Base-by-base conservation (phyloP, 2,329 filamentous ascomycete genomes). In the Ophiocordyceps robertsii region DNA sequence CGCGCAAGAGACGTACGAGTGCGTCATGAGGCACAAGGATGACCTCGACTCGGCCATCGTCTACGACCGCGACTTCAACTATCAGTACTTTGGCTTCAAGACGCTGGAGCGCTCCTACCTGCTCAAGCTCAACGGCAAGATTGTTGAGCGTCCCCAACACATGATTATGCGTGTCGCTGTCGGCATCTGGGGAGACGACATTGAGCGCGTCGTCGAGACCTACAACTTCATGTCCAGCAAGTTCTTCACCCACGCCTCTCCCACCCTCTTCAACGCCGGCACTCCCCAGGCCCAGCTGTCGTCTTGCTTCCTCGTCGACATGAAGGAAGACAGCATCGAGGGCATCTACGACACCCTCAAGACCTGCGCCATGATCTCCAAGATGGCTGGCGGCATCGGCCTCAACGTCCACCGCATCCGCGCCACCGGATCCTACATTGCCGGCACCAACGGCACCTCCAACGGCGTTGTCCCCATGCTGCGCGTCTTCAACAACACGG, bases 21-120 rank as follows among this genome's bases (percentile, higher is more conserved):
- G 80, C 49, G 84, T 98, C 51, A 92, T 95, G 84, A 85, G 84
- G 58, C 88, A 98, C 66, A 88, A 87, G 56, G 92, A 95, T 44
- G 92, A 98, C 68, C 77, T 98, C 44, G 95, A 98, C 73, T 96
- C 90, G 37, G 92, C 92, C 56, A 96, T 98, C 62, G 90, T 98
- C 56, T 98, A 96, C 58, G 92, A 98, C 69, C 84, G 92, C 54
- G 92, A 98, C 63, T 98, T 98, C 77, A 95, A 96, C 77, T 98
- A 98, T 73, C 92, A 98, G 71, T 98, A 94, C 71, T 98, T 98
- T 58, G 92, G 92, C 50, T 98, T 98, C 80, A 98, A 98, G 78
- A 98, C 92, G 8, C 73, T 98, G 33, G 92, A 98, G 73, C 82
- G 92, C 47, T 98, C 92, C 58, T 98, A 98, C 60, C 82, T 98